Conservation (phyloP, 169 alveolate genomes). For the Besnoitia besnoiti region DNA sequence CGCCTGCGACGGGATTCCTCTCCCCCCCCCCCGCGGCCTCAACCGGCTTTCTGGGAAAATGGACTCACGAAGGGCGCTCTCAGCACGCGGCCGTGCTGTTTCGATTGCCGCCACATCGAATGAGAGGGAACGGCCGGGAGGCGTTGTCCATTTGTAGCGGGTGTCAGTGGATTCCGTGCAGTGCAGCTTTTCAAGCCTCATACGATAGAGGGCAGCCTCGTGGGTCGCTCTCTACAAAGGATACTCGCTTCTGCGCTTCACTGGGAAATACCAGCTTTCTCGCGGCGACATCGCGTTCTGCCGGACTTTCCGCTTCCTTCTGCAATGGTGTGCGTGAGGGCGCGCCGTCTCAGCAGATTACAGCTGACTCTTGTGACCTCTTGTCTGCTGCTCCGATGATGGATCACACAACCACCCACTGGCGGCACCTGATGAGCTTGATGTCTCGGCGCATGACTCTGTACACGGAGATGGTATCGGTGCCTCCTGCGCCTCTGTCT, state of each 20-base stretch:
- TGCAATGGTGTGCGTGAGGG: background rate
- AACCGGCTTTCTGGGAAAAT: too few relatives aligned
- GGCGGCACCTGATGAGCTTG: constrained; percentile 1
- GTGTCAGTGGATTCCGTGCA: too few relatives aligned
- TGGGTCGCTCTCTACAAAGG: background rate
- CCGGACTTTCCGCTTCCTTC: background rate
- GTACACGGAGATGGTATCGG: constrained; percentile 33
- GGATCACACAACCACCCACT: constrained; percentile 20
- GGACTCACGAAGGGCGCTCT: too few relatives aligned
- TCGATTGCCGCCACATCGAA: too few relatives aligned
- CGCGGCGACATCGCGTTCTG: background rate
- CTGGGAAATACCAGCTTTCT: background rate
- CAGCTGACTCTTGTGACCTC: background rate
- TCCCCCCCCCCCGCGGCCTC: too few relatives aligned
- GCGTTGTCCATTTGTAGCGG: too few relatives aligned
- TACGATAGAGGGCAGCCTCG: too few relatives aligned
- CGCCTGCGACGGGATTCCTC: too few relatives aligned
- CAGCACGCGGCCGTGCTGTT: too few relatives aligned
- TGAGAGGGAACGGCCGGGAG: too few relatives aligned
- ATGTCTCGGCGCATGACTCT: background rate
- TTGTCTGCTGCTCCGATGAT: constrained; percentile 32
- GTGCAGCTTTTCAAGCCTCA: too few relatives aligned
- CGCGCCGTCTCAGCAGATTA: background rate
- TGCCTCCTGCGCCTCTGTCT: background rate
- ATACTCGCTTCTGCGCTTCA: background rate